A percentile compares a stretch with the other conserved stretches of the same genome.
phyloP scores from a whole-genome alignment of 306 rosid species.

The Trichosanthes cucumerina region DNA sequence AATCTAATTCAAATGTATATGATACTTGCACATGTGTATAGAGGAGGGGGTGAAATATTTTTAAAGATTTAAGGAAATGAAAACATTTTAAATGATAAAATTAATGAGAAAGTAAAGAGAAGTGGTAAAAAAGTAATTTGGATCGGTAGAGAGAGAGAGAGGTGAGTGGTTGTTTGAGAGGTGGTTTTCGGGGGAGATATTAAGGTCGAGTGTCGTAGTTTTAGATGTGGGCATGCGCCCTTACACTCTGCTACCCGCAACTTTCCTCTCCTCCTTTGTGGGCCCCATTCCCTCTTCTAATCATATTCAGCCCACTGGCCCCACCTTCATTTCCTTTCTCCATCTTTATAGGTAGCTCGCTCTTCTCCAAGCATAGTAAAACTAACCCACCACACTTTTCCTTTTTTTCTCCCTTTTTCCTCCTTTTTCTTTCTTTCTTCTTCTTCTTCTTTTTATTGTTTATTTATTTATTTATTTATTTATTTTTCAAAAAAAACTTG shows the following conservation, averaged over 20 bases:
- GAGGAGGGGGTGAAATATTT: too few species aligned
- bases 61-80: too few species aligned
- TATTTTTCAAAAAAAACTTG: too few species aligned
- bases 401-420: neutral
- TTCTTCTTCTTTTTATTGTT: too few species aligned
- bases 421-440: neutral
- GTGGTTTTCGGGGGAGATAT: conserved; percentile 54
- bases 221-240: conserved; percentile 58
- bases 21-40: too few species aligned
- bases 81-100: too few species aligned
- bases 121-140: neutral
- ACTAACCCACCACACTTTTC: neutral
- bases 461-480: too few species aligned
- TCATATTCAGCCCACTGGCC: conserved; percentile 25
- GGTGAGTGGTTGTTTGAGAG: conserved; percentile 56
- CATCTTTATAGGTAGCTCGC: conserved; percentile 15
- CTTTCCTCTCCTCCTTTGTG: conserved; percentile 9
- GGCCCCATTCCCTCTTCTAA: conserved; percentile 32
- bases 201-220: conserved; percentile 77
- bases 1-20: too few species aligned
- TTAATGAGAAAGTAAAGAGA: too few species aligned
- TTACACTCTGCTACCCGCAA: conserved; percentile 28
- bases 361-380: neutral
- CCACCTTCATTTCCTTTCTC: conserved; percentile 27
- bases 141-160: conserved; percentile 7